Evolutionary conservation across 192 early-diverging fungal species (phyloP), one percentile per base, ranked within the genome.

Genomic region (Backusella sp.): DNA sequence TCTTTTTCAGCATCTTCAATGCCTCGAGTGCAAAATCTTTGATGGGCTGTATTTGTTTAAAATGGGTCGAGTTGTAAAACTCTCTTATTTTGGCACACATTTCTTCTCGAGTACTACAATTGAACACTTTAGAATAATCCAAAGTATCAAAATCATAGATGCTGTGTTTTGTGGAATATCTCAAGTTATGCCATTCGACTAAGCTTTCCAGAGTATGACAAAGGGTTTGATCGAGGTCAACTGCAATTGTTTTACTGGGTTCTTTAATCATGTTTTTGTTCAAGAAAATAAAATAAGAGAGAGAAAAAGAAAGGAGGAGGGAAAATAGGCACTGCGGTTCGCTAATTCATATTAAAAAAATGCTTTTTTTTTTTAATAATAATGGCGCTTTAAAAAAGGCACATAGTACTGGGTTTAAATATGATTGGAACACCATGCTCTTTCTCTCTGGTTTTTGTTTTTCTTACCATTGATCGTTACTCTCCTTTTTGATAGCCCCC

Each of bases 151-250:
- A 87, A 68, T 90, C 89, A 23, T 75, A 70, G 41, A 83, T 70
- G 66, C 73, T 76, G 30, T 84, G 77, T 12, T 79, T 30, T 14
- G 89, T 90, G 19, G 82, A 80, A 59, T 86, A 89, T 14, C 70
- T 79, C 37, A 79, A 83, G 70, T 90, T 90, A 59, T 90, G 89
- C 72, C 84, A 90, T 32, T 83, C 75, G 41, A 86, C 83, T 12
- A 90, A 76, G 3, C 86, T 86, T 35, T 85, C 77, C 0, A 83
- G 37, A 5, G 88, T 89, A 53, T 82, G 77, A 56, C 83, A 78
- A 11, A 90, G 82, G 52, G 88, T 87, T 62, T 89, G 83, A 75
- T 90, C 89, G 30, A 90, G 75, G 77, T 89, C 84, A 53, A 86
- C 83, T 70, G 87, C 87, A 68, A 88, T 78, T 46, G 44, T 68